Percentiles rank a stretch among this genome's conserved stretches.
phyloP scores from a whole-genome alignment of 176 grass and related monocot genomes.

The Oryza coarctata region DNA sequence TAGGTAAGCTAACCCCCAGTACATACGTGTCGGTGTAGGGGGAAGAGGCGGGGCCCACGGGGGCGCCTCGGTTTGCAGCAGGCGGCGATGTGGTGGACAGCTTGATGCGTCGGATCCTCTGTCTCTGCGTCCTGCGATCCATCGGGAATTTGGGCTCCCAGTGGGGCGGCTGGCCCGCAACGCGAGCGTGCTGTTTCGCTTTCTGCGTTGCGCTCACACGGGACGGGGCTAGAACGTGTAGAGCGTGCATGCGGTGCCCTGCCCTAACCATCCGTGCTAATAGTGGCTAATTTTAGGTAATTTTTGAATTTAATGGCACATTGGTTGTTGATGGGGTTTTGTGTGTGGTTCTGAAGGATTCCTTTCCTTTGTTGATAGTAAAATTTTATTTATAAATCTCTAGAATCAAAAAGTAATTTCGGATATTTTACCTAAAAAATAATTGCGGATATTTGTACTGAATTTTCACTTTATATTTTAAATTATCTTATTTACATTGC shows the following conservation, averaged over 20 bases:
- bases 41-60: background rate
- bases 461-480: no score
- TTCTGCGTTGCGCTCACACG: background rate
- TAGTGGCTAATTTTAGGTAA: background rate
- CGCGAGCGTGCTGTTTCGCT: slow-evolving; percentile 26
- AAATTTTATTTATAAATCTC: background rate
- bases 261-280: background rate
- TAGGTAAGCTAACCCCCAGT: fast-evolving
- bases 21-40: background rate
- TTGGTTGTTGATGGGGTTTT: background rate
- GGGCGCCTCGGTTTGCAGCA: background rate
- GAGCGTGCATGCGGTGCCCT: background rate
- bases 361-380: background rate
- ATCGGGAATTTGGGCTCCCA: background rate
- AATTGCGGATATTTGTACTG: no score
- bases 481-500: no score
- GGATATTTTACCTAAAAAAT: no score
- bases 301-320: background rate
- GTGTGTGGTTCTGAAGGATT: background rate
- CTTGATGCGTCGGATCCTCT: slow-evolving; percentile 39
- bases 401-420: no score
- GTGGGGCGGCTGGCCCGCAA: slow-evolving; percentile 10
- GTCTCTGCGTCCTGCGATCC: background rate
- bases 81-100: slow-evolving; percentile 25
- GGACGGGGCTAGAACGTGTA: no score